phyloP scores from a whole-genome alignment of 495 filamentous ascomycete species.

The Annulohypoxylon stygium region DNA sequence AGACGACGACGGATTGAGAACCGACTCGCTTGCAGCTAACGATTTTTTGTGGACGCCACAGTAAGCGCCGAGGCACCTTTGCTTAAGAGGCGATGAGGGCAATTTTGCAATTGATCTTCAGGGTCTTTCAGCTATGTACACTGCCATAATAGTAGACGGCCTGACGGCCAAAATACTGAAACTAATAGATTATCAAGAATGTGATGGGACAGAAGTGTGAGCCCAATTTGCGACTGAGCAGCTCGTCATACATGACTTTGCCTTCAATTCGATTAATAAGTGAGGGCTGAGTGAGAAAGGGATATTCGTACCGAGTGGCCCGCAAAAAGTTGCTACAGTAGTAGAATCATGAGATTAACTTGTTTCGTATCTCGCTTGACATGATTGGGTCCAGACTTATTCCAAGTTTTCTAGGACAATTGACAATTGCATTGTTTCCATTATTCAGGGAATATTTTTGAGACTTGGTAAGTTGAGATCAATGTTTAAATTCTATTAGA shows the following conservation, averaged over 20 bases:
- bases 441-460: constrained; percentile 6
- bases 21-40: neutral
- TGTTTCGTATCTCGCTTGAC: constrained; percentile 30
- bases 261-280: neutral
- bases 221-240: constrained; percentile 11
- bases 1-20: constrained; percentile 20
- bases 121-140: neutral
- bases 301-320: neutral
- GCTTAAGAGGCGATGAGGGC: neutral
- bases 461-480: neutral
- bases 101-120: constrained; percentile 7
- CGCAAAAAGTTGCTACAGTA: constrained; percentile 9
- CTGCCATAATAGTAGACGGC: neutral
- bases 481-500: constrained; percentile 1
- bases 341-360: constrained; percentile 14
- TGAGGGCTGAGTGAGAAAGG: neutral
- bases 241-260: constrained; percentile 1
- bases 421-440: neutral
- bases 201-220: constrained; percentile 4
- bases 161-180: neutral
- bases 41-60: constrained; percentile 14
- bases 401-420: neutral
- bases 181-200: constrained; percentile 18
- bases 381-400: neutral
- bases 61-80: constrained; percentile 27